Conservation (phyloP, 345 rosid species). For the Gossypium bickii region DNA sequence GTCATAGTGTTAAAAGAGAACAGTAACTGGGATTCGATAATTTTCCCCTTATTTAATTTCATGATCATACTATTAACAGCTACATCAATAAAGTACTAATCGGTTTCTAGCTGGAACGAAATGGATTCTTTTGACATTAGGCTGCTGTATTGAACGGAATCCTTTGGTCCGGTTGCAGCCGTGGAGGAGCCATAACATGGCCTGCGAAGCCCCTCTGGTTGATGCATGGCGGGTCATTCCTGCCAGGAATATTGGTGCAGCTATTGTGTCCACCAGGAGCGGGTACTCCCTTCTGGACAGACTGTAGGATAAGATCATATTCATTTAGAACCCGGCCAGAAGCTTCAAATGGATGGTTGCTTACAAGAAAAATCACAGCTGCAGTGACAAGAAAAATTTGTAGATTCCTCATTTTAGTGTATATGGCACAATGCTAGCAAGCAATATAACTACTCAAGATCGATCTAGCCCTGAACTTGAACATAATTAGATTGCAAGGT, state of each 20-base stretch:
- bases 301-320: background rate
- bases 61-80: background rate
- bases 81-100: background rate
- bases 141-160: background rate
- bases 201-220: slow-evolving; percentile 19
- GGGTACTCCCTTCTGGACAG: slow-evolving; percentile 13
- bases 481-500: background rate
- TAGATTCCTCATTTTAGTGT: background rate
- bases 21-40: background rate
- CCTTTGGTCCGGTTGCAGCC: background rate
- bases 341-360: background rate
- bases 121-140: background rate
- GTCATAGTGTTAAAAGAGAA: background rate
- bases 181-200: background rate
- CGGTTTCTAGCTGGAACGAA: background rate
- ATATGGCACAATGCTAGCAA: background rate
- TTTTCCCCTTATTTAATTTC: background rate
- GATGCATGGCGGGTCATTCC: slow-evolving; percentile 17
- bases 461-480: background rate
- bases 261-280: slow-evolving; percentile 9
- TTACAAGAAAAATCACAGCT: background rate
- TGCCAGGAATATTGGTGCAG: slow-evolving; percentile 18
- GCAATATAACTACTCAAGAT: background rate
- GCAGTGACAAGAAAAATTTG: background rate
- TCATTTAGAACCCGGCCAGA: background rate